Evolutionary conservation across 2,329 filamentous ascomycete genomes (phyloP).

Genomic region (Claviceps pazoutovae): DNA sequence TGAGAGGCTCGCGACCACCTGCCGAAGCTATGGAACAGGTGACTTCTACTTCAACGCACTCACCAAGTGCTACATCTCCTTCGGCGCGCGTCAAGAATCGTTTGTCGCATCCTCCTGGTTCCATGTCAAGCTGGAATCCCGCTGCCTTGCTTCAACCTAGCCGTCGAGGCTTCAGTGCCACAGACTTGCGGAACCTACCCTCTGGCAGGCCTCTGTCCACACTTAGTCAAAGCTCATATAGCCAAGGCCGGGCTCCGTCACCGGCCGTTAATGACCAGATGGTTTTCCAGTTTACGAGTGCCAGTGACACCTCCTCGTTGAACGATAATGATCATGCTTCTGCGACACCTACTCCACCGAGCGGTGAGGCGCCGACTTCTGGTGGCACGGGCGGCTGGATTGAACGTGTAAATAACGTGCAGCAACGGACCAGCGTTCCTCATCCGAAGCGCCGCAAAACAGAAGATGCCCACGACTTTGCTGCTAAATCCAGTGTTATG

Average conservation of each 20-base stretch:
- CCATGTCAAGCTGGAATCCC: slow-evolving; percentile 26
- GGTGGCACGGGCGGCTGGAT: slow-evolving; percentile 48
- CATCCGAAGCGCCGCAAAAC: slow-evolving; percentile 55
- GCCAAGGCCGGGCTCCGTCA: slow-evolving; percentile 7
- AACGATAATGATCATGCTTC: slow-evolving; percentile 18
- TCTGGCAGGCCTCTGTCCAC: slow-evolving; percentile 11
- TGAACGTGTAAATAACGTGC: slow-evolving; percentile 62
- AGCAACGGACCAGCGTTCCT: slow-evolving; percentile 43
- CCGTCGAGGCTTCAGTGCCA: slow-evolving; percentile 16
- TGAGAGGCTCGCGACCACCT: slow-evolving; percentile 4
- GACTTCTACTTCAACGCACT: background rate
- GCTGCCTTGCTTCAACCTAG: slow-evolving; percentile 25
- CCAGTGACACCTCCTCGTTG: slow-evolving; percentile 20
- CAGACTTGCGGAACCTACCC: slow-evolving; percentile 13
- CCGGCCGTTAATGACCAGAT: slow-evolving; percentile 14
- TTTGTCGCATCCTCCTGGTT: slow-evolving; percentile 14
- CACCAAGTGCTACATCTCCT: slow-evolving; percentile 1
- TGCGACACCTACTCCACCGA: slow-evolving; percentile 19
- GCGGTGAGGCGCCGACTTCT: slow-evolving; percentile 11
- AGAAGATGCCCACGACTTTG: slow-evolving; percentile 29
- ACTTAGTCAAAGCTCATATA: background rate
- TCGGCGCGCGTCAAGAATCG: slow-evolving; percentile 13
- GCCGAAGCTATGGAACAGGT: background rate
- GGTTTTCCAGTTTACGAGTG: slow-evolving; percentile 29
- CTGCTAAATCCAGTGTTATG: slow-evolving; percentile 17